phyloP scores from a whole-genome alignment of 2,329 filamentous ascomycete species.

The Colletotrichum eleusines region DNA sequence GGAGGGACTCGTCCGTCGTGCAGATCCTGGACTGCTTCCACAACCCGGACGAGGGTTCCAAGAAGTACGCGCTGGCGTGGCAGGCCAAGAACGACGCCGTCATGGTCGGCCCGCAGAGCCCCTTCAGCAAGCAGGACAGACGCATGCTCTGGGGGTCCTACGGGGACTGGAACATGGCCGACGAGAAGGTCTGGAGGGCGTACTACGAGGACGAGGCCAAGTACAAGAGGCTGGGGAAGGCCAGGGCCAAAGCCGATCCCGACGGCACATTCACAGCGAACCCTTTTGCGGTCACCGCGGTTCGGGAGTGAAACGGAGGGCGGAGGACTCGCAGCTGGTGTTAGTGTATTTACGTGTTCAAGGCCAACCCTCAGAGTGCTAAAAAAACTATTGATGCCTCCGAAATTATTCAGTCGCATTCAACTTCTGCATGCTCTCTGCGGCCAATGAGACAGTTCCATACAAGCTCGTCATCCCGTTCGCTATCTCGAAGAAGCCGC shows the following conservation, averaged over 20 bases:
- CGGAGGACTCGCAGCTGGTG: neutral
- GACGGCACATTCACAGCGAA: slow-evolving; percentile 54
- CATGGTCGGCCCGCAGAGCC: slow-evolving; percentile 45
- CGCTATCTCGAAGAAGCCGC: neutral
- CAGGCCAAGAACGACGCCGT: slow-evolving; percentile 55
- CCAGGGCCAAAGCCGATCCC: slow-evolving; percentile 50
- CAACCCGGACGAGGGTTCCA: slow-evolving; percentile 45
- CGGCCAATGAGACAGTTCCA: too few relatives aligned
- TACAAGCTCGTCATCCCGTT: neutral
- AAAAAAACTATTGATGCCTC: neutral
- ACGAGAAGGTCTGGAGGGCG: slow-evolving; percentile 48
- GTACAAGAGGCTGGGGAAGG: slow-evolving; percentile 49
- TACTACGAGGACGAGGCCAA: slow-evolving; percentile 53
- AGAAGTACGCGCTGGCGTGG: slow-evolving; percentile 55
- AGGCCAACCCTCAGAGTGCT: neutral
- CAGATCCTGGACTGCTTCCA: slow-evolving; percentile 60
- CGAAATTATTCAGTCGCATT: too few relatives aligned
- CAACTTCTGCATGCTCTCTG: neutral
- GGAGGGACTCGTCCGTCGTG: slow-evolving; percentile 58
- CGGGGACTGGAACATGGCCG: slow-evolving; percentile 52
- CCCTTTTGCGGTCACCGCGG: slow-evolving; percentile 45
- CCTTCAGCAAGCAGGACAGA: slow-evolving; percentile 53
- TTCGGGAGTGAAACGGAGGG: neutral
- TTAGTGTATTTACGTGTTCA: neutral
- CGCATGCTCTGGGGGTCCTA: slow-evolving; percentile 56